Evolutionary conservation across 176 grass and related monocot species (phyloP).

Genomic region (Cenchrus purpureus): DNA sequence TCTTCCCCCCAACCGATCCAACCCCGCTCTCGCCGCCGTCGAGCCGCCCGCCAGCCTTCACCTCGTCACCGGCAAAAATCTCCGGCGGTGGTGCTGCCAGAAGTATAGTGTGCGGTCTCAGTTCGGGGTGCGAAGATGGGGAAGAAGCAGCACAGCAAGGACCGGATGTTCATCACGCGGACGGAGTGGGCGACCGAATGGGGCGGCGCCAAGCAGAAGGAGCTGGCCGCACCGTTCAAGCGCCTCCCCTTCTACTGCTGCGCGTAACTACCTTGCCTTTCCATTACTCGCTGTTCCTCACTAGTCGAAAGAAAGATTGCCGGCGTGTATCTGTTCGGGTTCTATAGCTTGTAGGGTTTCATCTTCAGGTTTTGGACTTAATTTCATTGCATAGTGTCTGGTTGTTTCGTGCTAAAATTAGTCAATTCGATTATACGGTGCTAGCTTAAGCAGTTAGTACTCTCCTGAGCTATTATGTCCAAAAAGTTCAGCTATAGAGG

Average conservation of each 20-base stretch:
- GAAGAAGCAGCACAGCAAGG: constrained; percentile 99
- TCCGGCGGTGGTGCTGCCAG: neutral
- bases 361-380: constrained; percentile 4
- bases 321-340: neutral
- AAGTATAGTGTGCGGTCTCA: neutral
- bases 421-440: neutral
- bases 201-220: constrained; percentile 94
- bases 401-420: neutral
- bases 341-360: constrained; percentile 43
- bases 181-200: constrained; percentile 98
- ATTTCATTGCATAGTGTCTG: neutral
- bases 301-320: neutral
- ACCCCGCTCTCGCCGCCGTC: constrained; percentile 24
- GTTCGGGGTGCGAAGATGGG: constrained; percentile 58
- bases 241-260: constrained; percentile 98
- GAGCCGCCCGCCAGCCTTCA: constrained; percentile 6
- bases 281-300: neutral
- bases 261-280: constrained; percentile 55
- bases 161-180: constrained; percentile 94
- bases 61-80: constrained; percentile 40
- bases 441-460: neutral
- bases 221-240: constrained; percentile 70
- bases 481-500: neutral
- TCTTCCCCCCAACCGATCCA: constrained; percentile 38
- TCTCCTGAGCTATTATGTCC: constrained; percentile 20